Conservation (phyloP, 2,329 filamentous ascomycete species). For the Seiridium cupressi region DNA sequence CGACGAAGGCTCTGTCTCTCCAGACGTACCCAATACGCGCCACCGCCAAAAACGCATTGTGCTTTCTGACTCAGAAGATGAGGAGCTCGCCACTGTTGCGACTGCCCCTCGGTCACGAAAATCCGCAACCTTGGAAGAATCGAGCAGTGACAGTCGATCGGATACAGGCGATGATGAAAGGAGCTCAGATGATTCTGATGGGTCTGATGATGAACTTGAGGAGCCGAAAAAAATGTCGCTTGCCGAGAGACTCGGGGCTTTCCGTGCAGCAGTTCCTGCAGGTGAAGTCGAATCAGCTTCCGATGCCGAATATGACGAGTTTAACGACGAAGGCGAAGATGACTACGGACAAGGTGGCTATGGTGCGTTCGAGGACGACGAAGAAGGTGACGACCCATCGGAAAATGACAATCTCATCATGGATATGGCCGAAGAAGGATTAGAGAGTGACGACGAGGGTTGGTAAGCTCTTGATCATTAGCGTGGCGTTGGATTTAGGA, state of each 20-base stretch:
- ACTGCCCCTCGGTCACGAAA: not conserved
- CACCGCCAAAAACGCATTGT: constrained; percentile 12
- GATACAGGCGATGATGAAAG: constrained; percentile 13
- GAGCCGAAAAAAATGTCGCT: constrained; percentile 13
- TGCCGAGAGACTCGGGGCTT: constrained; percentile 17
- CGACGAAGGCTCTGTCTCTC: not conserved
- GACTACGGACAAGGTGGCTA: constrained; percentile 9
- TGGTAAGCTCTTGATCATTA: not conserved
- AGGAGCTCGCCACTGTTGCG: not conserved
- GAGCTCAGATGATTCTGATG: constrained; percentile 13
- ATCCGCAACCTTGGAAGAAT: not conserved
- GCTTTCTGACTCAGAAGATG: constrained; percentile 19
- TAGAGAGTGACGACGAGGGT: constrained; percentile 10
- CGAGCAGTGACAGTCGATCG: constrained; percentile 14
- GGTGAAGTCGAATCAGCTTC: not conserved
- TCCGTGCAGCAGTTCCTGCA: constrained; percentile 14
- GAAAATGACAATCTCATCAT: constrained; percentile 4
- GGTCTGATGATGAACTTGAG: constrained; percentile 10
- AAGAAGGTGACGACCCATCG: constrained; percentile 7
- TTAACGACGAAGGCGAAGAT: constrained; percentile 10
- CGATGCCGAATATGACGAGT: constrained; percentile 6
- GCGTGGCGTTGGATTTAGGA: too few species aligned
- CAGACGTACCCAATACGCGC: too few species aligned
- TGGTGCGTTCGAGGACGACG: constrained; percentile 14
- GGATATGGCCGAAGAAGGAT: constrained; percentile 11